Base-by-base conservation (phyloP, 768 basidiomycete genomes). In the Lentinula lateritia region DNA sequence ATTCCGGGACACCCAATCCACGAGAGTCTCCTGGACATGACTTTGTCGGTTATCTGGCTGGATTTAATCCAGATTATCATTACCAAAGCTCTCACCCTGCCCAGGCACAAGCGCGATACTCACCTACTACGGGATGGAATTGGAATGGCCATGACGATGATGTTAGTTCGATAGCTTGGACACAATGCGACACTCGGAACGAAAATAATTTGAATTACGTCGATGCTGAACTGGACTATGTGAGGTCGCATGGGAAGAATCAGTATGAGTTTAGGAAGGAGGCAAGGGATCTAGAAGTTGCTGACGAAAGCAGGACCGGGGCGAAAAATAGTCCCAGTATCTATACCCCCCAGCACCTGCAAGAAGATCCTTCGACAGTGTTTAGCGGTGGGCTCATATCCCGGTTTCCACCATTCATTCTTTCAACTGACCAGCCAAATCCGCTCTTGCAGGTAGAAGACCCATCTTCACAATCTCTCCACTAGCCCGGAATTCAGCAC, bases 1-100 rank as follows among this genome's bases (percentile, higher is more conserved):
- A 42, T 50, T 43, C 50, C 35, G 45, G 20, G 35, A 62, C 35
- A 50, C 62, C 56, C 42, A 58, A 64, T 46, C 52, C 63, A 16
- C 54, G 61, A 36, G 63, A 63, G 41, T 53, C 56, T 23, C 59
- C 55, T 55, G 63, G 58, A 46, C 46, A 64, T 43, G 61, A 53
- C 45, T 18, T 60, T 50, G 36, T 54, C 35, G 52, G 52, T 43
- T 36, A 60, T 50, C 46, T 58, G n/a, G 41, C 56, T 39, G 5
- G 38, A 36, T 39, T 42, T 20, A 20, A 32, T 32, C 55, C 39
- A 39, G 15, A 48, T 60, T 15, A 42, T 45, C 16, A 41, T 46
- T 23, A 45, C 38, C 9, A 42, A 18, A 36, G 28, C 18, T 42
- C 28, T 28, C 35, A 52, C 15, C 32, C 38, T 36, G 35, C 23